These are phyloP conservation scores for Chlorella sp. DNA, from an alignment of 139 green algal species.

Conservation along the genomic window DNA sequence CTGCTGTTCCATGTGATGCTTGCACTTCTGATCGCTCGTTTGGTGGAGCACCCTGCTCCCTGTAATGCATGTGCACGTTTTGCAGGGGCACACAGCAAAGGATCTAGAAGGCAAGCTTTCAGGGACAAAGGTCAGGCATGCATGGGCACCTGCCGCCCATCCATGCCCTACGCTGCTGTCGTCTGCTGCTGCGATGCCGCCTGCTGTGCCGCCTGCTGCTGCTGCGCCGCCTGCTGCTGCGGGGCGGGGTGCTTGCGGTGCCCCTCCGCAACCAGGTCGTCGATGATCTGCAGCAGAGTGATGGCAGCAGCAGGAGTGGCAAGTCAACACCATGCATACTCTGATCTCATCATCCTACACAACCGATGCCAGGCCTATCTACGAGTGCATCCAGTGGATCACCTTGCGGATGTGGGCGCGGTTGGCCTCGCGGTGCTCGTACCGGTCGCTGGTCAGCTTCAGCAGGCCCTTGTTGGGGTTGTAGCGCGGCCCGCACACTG, in stretches of 20 bases:
- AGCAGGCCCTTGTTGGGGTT: conserved; percentile 52
- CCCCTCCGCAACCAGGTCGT: conserved; percentile 14
- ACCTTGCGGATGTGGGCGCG: conserved; percentile 45
- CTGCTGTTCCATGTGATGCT: background rate
- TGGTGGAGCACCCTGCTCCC: too few species aligned
- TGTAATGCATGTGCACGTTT: background rate
- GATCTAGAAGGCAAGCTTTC: too few species aligned
- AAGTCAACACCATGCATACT: too few species aligned
- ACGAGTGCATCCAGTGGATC: too few species aligned
- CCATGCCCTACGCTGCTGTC: background rate
- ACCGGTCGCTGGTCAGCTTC: conserved; percentile 46
- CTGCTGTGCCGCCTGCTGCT: background rate
- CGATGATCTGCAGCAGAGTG: background rate
- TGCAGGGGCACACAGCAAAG: too few species aligned
- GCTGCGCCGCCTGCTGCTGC: conserved; percentile 24
- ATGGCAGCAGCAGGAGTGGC: background rate
- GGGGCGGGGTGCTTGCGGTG: conserved; percentile 14
- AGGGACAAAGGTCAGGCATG: too few species aligned
- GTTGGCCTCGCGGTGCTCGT: conserved; percentile 56
- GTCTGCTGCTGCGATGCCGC: conserved; percentile 10
- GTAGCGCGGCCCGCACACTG: conserved; percentile 57
- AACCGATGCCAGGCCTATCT: too few species aligned
- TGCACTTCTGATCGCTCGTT: background rate
- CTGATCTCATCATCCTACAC: too few species aligned
- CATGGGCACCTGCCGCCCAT: background rate